These are phyloP conservation scores for Hydrangea macrophylla DNA, from an alignment of 148 eudicot species.

Conservation along the genomic window DNA sequence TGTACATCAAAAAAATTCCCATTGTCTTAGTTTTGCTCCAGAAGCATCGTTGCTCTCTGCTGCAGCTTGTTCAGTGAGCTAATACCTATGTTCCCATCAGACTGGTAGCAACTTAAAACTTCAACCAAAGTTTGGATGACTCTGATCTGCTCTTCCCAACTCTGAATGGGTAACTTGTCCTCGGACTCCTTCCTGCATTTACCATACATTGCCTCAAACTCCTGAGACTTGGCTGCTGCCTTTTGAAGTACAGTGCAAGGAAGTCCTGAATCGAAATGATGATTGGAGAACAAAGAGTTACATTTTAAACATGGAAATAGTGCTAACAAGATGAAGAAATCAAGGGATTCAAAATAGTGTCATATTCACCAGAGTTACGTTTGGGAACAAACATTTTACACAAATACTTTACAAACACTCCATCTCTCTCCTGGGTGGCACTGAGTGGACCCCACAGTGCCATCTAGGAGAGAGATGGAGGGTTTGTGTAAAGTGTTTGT, in stretches of 20 bases:
- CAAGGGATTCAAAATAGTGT: neutral
- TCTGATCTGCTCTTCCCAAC: neutral
- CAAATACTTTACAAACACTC: neutral
- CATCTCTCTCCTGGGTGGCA: too few species aligned
- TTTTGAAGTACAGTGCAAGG: conserved; percentile 65
- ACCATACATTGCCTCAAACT: conserved; percentile 75
- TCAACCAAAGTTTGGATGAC: neutral
- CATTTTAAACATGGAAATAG: neutral
- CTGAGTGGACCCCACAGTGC: too few species aligned
- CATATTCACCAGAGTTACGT: neutral
- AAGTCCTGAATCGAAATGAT: conserved; percentile 71
- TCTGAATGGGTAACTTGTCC: neutral
- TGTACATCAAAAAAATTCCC: neutral
- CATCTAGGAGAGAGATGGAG: too few species aligned
- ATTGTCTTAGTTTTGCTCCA: conserved; percentile 36
- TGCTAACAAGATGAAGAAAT: neutral
- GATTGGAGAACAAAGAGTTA: conserved; percentile 4
- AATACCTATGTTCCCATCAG: neutral
- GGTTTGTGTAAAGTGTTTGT: too few species aligned
- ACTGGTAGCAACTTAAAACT: neutral
- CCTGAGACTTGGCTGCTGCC: conserved; percentile 80
- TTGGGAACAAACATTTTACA: neutral
- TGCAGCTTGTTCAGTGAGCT: conserved; percentile 53
- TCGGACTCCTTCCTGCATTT: conserved; percentile 22
- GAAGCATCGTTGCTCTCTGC: conserved; percentile 48